Base-by-base conservation (phyloP, 2,329 filamentous ascomycete species). In the Hymenoscyphus scutula region DNA sequence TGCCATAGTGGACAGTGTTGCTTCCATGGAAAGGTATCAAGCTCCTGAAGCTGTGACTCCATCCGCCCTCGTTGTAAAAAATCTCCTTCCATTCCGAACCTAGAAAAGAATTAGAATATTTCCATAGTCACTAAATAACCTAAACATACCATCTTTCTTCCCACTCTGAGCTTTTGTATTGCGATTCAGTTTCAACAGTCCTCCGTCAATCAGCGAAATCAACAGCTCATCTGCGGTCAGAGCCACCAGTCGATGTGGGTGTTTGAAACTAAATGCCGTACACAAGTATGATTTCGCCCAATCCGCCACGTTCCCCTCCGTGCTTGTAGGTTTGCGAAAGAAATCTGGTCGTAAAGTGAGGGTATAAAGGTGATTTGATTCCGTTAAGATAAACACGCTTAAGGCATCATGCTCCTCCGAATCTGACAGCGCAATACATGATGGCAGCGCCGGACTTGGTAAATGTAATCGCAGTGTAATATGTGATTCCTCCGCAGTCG, bases 381-480 rank as follows among this genome's bases (percentile, higher is more conserved):
- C 84, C 64, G 93, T 94, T 71, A 97, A 81, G 58, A 90, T 89
- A 75, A 92, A 96, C 53, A 92, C 83, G 69, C 84, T 89, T 58
- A 97, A 78, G 64, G 87, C 84, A 79, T 96, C 90, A 71, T 89
- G 89, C 64, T 91, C 89, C 65, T 87, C 81, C 6, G 88, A 82
- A 73, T 99, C 95, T 37, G 91, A 87, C 65, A 99, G 85, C 11
- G 89, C 90, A 64, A 99, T 84, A 68, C 94, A 95, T 29, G 87
- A 86, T 8, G 89, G 84, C 66, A 90, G 84, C 56, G 98, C 90
- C 5, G 85, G 79, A 62, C 87, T 84, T 19, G 87, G 81, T 70
- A 99, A 96, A 69, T 86, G 84, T 63, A 99, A 84, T 70, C 91
- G 87, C 58, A 97, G 81, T 4, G 90, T 88, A 58, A 95, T 79